Base-by-base conservation (phyloP, 169 alveolate species). In the Plasmodium ovale region DNA sequence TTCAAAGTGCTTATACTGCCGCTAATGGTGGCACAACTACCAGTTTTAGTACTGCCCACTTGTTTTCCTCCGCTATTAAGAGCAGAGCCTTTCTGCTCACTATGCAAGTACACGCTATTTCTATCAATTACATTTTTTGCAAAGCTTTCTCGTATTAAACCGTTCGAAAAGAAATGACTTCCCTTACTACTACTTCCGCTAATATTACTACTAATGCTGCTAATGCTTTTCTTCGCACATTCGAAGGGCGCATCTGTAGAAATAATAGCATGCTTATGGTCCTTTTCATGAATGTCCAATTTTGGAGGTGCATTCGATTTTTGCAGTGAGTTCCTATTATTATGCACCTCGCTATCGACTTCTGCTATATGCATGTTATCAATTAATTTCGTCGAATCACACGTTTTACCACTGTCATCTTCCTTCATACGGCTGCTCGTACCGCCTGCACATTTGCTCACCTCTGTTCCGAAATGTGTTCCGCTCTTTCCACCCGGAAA, bases 161-260 rank as follows among this genome's bases (percentile, higher is more conserved):
- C 73, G n/a, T 51, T 51, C n/a, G 12, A 6, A n/a, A 51, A 51
- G n/a, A 51, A 51, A 51, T n/a, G 6, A 51, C n/a, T 51, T 16
- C 25, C 16, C 19, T 25, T 49, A 25, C 59, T 65, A 25, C 59
- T 65, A 37, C 59, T 65, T 10, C 29, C 44, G 21, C 59, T 72
- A 59, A 16, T 9, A 72, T 14, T n/a, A 72, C 44, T 58, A n/a
- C 62, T 58, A 53, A 9, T 53, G 23, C 53, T 19, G 9, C 71
- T 58, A 23, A 72, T 21, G 2, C 70, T 54, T 33, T 53, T 9
- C 37, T 54, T 72, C 37, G 56, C 16, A 37, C 29, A 35, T 0
- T 21, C 59, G 5, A 35, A 12, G 2, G n/a, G n/a, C n/a, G 5
- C 56, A 64, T 21, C 29, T 5, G 14, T 64, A 31, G 44, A 60